Evolutionary conservation across 2,329 filamentous ascomycete genomes (phyloP).

Genomic region (Hymenoscyphus infarciens): DNA sequence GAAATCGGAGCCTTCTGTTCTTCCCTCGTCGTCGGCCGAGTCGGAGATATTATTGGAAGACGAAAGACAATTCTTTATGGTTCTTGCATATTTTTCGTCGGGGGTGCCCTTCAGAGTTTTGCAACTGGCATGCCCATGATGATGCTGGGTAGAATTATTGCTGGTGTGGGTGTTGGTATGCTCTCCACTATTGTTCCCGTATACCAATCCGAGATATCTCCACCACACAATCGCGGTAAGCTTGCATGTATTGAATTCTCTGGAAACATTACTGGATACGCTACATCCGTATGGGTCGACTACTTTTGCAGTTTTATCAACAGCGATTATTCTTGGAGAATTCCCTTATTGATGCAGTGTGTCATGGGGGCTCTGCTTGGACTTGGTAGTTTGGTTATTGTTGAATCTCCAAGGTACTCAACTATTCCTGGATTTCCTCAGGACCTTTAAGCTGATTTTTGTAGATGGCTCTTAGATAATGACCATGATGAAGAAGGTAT

Average conservation of each 20-base stretch:
- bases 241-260: slow-evolving; percentile 97
- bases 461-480: slow-evolving; percentile 92
- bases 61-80: slow-evolving; percentile 90
- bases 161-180: slow-evolving; percentile 82
- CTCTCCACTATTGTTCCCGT: slow-evolving; percentile 90
- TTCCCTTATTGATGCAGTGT: slow-evolving; percentile 89
- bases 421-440: slow-evolving; percentile 4
- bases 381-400: slow-evolving; percentile 84
- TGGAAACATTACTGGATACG: slow-evolving; percentile 93
- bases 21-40: slow-evolving; percentile 78
- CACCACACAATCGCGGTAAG: slow-evolving; percentile 92
- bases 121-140: slow-evolving; percentile 86
- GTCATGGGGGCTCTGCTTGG: slow-evolving; percentile 86
- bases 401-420: slow-evolving; percentile 82
- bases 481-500: slow-evolving; percentile 98
- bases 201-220: slow-evolving; percentile 93
- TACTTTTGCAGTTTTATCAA: slow-evolving; percentile 93
- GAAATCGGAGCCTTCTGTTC: slow-evolving; percentile 91
- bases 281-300: slow-evolving; percentile 96
- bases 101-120: slow-evolving; percentile 80
- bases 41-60: slow-evolving; percentile 89
- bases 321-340: slow-evolving; percentile 81
- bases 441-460: slow-evolving; percentile 15
- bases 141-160: slow-evolving; percentile 77
- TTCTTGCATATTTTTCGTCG: slow-evolving; percentile 79